Evolutionary conservation across 2,329 filamentous ascomycete species (phyloP).

Genomic region (Cylindrodendrum hubeiense): DNA sequence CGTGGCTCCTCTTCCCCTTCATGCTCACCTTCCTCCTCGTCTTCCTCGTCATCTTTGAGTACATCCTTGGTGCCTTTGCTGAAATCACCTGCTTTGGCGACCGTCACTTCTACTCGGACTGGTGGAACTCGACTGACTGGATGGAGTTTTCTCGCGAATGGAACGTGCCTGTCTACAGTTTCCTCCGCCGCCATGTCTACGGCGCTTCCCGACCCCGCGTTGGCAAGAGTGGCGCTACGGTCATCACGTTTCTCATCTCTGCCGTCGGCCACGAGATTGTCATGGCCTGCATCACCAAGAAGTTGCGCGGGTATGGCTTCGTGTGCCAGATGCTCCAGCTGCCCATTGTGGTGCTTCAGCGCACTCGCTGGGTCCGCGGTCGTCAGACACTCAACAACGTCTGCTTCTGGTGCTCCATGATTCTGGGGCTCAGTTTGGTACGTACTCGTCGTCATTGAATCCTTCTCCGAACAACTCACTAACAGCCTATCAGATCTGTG

Average conservation of each 20-base stretch:
- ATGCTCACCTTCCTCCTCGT: constrained; percentile 96
- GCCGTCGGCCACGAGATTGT: constrained; percentile 94
- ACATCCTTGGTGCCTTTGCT: constrained; percentile 92
- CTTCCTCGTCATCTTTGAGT: constrained; percentile 98
- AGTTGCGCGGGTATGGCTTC: constrained; percentile 94
- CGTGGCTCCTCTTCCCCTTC: constrained; percentile 93
- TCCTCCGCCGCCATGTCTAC: constrained; percentile 95
- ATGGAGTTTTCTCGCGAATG: constrained; percentile 96
- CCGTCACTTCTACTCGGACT: constrained; percentile 89
- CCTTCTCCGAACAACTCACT: constrained; percentile 21
- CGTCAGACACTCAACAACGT: constrained; percentile 87
- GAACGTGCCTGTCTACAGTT: constrained; percentile 98
- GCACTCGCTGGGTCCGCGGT: constrained; percentile 80
- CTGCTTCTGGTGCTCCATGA: constrained; percentile 93
- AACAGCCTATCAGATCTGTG: constrained; percentile 59
- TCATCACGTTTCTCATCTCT: constrained; percentile 92
- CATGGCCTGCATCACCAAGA: constrained; percentile 98
- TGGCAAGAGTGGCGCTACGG: constrained; percentile 81
- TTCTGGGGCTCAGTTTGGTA: constrained; percentile 85
- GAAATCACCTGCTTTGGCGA: constrained; percentile 95
- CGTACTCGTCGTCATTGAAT: constrained; percentile 48
- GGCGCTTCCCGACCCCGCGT: constrained; percentile 82
- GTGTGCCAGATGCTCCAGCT: constrained; percentile 96
- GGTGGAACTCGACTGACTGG: constrained; percentile 87
- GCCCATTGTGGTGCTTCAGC: constrained; percentile 92